A percentile compares a stretch with the other conserved stretches of the same genome.
Conservation (phyloP, 106 monocot genomes). For the Cymbidium sinense region DNA sequence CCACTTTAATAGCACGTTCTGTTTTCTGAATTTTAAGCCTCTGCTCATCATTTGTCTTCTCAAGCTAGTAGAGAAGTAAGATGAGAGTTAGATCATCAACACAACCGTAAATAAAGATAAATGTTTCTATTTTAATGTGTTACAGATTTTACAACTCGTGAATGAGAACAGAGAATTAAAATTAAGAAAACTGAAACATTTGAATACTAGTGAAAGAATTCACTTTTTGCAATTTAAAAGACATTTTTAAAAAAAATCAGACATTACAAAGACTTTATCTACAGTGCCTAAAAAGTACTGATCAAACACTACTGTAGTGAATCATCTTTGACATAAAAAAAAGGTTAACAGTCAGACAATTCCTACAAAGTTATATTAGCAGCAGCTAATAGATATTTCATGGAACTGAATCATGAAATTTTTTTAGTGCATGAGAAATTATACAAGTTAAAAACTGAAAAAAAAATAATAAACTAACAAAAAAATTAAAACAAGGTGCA, state of each 20-base stretch:
- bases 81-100: not conserved
- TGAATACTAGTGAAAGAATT: not conserved
- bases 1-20: conserved; percentile 33
- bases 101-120: not conserved
- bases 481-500: not conserved
- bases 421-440: not conserved
- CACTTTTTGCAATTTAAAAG: not conserved
- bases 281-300: not conserved
- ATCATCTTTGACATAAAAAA: not conserved
- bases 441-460: not conserved
- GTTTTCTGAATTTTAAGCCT: conserved; percentile 31
- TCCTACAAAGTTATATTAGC: not conserved
- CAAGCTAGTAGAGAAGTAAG: conserved; percentile 10
- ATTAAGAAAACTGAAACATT: not conserved
- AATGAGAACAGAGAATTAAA: not conserved
- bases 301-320: not conserved
- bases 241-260: not conserved
- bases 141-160: not conserved
- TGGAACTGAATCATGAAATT: not conserved
- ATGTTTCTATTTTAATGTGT: not conserved
- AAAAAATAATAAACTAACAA: not conserved
- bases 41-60: conserved; percentile 33
- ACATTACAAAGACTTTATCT: not conserved
- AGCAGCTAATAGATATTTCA: not conserved
- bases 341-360: not conserved